Evolutionary conservation across 345 rosid species (phyloP), one percentile per base, ranked within the genome.

Genomic region (Stellera chamaejasme): DNA sequence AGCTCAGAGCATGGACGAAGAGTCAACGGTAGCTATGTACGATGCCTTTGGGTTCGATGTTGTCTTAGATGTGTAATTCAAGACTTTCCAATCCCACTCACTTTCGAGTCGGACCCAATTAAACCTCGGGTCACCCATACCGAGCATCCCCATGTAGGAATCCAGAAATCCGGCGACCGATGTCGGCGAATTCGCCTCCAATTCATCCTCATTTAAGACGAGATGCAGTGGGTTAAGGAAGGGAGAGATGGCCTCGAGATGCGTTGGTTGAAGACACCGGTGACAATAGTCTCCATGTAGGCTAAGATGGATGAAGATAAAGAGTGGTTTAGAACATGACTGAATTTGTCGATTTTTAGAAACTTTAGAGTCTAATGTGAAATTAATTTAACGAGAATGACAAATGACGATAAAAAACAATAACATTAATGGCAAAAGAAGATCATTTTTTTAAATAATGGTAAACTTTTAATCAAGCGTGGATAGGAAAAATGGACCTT

Each of bases 1-100:
- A 52, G 23, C 62, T 66, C 45, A 76, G 62, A 10, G 84, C 45
- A 52, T 54, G 61, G 19, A 78, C 45, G 62, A 72, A 83, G 28
- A 65, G 69, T 0, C 82, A 75, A 23, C 90, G 65, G 36, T 83
- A 84, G 65, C 69, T 65, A 41, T 66, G 72, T 19, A 77, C 68
- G 10, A 83, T 86, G 25, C 87, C 90, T 47, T 80, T 83, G 87
- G 87, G 13, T 61, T 44, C 10, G 90, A 76, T 2, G 87, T 80
- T 13, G 90, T 80, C 50, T 86, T 79, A 0, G 87, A 80, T 0
- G 87, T 83, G 61, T 80, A 80, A 54, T 83, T 83, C 23, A 83
- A 42, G 4, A 77, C 79, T 56, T 80, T 80, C 2, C 82, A 82
- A 9, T 56, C 74, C 80, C 75, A 74, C 23, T 78, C 90, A 10